Base-by-base conservation (phyloP, 2,329 filamentous ascomycete species). In the Sporothrix sp. region DNA sequence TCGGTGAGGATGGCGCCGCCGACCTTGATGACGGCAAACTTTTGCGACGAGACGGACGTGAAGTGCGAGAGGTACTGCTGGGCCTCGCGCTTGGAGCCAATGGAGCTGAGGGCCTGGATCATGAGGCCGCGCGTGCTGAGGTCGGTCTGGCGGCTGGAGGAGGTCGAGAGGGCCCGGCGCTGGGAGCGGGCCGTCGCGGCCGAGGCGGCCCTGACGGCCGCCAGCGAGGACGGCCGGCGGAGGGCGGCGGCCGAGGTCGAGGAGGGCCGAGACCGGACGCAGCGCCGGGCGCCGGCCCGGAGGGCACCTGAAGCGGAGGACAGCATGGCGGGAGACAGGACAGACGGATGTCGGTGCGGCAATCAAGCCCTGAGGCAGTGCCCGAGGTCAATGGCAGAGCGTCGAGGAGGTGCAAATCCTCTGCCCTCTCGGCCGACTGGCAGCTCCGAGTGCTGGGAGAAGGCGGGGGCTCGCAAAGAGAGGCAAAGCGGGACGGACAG, bases 21-120 rank as follows among this genome's bases (percentile, higher is more conserved):
- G 51, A 97, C 91, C 74, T 98, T 98, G 70, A 98, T 95, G 44
- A 98, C 91, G 58, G 90, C 91, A 67, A 97, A 98, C 65, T 95
- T 89, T 72, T 97, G 90, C 32, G 89, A 95, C 39, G 89, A 93
- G 55, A 96, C 90, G 30, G 90, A 95, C 59, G 85, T 93, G 75
- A 98, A 98, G 66, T 97, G 89, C 58, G 90, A 93, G 53, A 97
- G 82, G 69, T 97, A 97, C 69, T 97, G 91, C 73, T 96, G 87
- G 57, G 94, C 88, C 72, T 98, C 91, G 55, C 91, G 78, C 78
- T 94, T 95, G 56, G 89, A 95, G 56, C 89, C 91, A 66, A 97
- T 94, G 70, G 91, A 95, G 72, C 88, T 95, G 59, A 97, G 77
- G 54, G 95, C 79, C 71, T 91, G 87, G 62, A 94, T 84, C 57